A percentile compares a stretch with the other conserved stretches of the same genome.
Conservation (phyloP, 495 filamentous ascomycete genomes). For the Melanomma pulvis-pyrius region DNA sequence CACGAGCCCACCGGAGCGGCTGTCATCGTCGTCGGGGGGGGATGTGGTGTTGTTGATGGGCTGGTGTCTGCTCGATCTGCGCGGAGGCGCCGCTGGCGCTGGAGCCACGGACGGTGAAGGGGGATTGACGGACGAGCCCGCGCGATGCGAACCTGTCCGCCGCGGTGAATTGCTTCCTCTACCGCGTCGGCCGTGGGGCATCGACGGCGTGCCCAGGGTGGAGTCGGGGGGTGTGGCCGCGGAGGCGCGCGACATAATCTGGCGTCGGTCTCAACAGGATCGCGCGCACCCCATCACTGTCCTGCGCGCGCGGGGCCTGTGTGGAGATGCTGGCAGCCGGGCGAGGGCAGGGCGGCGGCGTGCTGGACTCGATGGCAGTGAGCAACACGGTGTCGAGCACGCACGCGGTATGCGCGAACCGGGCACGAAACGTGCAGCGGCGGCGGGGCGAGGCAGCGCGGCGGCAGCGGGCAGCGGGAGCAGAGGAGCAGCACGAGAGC, state of each 20-base stretch:
- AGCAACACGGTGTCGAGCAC: slow-evolving; percentile 24
- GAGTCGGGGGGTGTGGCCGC: slow-evolving; percentile 20
- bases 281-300: slow-evolving; percentile 28
- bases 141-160: slow-evolving; percentile 33
- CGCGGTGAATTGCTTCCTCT: slow-evolving; percentile 40
- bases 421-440: background rate
- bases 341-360: background rate
- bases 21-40: slow-evolving; percentile 55
- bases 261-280: slow-evolving; percentile 27
- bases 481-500: slow-evolving; percentile 13
- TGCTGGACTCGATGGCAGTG: slow-evolving; percentile 12
- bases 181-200: slow-evolving; percentile 53
- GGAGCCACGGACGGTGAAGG: slow-evolving; percentile 19
- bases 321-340: slow-evolving; percentile 1
- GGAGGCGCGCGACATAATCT: slow-evolving; percentile 46
- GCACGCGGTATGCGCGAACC: slow-evolving; percentile 3
- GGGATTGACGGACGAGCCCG: slow-evolving; percentile 29
- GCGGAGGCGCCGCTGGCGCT: background rate
- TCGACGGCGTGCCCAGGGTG: slow-evolving; percentile 79
- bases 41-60: slow-evolving; percentile 27
- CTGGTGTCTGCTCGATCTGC: slow-evolving; percentile 32
- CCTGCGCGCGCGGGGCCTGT: slow-evolving; percentile 2
- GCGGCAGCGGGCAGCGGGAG: background rate
- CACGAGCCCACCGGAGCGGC: slow-evolving; percentile 60
- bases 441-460: slow-evolving; percentile 1